Evolutionary conservation across 2,329 filamentous ascomycete species (phyloP).

Genomic region (Diplodia corticola): DNA sequence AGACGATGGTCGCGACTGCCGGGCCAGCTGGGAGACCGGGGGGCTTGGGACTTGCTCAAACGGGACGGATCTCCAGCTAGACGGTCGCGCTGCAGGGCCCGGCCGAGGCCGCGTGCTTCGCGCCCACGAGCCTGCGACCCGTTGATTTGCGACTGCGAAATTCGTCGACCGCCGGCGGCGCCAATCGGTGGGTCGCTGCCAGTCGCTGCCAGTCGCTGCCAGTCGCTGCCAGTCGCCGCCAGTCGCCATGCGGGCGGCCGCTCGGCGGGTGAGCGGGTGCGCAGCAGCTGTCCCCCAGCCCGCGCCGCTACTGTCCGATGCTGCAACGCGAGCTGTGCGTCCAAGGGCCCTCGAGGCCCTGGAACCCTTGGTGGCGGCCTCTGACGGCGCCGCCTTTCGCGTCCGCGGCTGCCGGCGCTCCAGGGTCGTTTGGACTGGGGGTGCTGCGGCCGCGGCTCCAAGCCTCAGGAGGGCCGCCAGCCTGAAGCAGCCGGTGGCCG

Average conservation of each 20-base stretch:
- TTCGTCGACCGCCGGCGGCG: neutral
- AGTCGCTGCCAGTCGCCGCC: neutral
- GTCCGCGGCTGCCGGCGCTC: neutral
- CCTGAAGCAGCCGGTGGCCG: neutral
- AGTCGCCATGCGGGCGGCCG: too few species aligned
- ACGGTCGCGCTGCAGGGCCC: neutral
- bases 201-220: neutral
- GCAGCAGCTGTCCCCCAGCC: too few species aligned
- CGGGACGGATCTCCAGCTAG: conserved; percentile 14
- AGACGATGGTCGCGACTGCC: neutral
- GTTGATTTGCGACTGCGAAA: conserved; percentile 6
- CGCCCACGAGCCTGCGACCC: neutral
- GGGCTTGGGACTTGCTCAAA: conserved; percentile 10
- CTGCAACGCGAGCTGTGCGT: neutral
- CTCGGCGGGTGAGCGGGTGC: too few species aligned
- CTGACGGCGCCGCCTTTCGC: neutral
- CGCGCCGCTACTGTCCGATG: neutral
- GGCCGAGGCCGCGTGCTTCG: neutral
- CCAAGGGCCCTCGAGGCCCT: neutral
- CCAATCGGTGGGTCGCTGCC: neutral
- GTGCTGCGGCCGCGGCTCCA: neutral
- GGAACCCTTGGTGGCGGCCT: conserved; percentile 6
- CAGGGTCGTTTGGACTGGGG: neutral
- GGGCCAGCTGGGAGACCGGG: neutral
- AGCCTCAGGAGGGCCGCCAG: too few species aligned